These are phyloP conservation scores for Xylaria sp. DNA, from an alignment of 2,329 filamentous ascomycete genomes.

Conservation along the genomic window DNA sequence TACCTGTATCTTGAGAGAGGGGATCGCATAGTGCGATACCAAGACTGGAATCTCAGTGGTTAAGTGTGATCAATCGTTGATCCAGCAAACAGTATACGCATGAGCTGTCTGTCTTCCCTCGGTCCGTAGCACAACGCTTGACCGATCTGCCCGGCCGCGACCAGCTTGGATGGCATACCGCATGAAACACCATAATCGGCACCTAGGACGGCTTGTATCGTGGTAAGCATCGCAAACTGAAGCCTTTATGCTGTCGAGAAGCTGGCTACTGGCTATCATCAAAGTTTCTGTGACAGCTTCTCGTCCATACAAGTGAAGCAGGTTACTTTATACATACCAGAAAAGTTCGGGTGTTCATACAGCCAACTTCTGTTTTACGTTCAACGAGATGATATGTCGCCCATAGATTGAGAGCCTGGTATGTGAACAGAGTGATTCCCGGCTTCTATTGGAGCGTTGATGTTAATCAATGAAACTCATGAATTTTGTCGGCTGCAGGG, in stretches of 20 bases:
- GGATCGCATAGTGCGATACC: not conserved
- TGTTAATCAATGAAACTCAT: not conserved
- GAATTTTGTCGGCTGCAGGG: not conserved
- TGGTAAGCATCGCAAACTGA: not conserved
- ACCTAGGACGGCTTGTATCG: not conserved
- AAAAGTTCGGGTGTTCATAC: not conserved
- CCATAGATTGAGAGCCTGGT: not conserved
- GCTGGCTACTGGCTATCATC: not conserved
- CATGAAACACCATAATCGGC: not conserved
- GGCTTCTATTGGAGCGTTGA: not conserved
- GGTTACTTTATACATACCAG: not conserved
- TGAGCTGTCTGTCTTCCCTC: not conserved
- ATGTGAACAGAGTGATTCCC: not conserved
- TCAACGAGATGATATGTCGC: not conserved
- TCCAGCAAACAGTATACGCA: not conserved
- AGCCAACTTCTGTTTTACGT: not conserved
- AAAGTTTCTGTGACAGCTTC: not conserved
- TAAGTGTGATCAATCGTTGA: not conserved
- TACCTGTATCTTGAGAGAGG: not conserved
- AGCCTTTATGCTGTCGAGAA: not conserved
- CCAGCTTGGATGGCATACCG: not conserved
- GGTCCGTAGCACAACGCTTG: not conserved
- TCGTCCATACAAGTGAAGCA: not conserved
- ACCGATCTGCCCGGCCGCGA: not conserved
- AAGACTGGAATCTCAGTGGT: not conserved